Evolutionary conservation across 2,329 filamentous ascomycete genomes (phyloP).

Genomic region (Phialophora macrospora): DNA sequence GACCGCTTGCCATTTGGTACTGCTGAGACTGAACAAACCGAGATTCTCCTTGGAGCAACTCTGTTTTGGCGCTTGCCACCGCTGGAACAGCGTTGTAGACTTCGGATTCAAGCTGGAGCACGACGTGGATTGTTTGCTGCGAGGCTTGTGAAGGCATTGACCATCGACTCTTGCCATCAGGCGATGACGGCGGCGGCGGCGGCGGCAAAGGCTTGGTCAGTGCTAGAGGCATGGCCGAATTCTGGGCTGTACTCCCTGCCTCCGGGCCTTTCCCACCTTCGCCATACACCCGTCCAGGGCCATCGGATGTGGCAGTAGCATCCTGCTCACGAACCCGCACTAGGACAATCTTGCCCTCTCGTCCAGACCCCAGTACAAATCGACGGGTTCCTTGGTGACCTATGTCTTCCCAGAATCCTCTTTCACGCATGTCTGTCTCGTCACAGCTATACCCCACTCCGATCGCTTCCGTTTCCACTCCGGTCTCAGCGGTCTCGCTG

Average conservation of each 20-base stretch:
- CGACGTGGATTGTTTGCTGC: conserved; percentile 1
- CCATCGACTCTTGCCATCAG: not conserved
- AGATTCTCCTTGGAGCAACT: not conserved
- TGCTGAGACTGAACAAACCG: not conserved
- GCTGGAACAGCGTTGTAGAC: not conserved
- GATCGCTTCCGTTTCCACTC: conserved; percentile 19
- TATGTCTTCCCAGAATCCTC: conserved; percentile 26
- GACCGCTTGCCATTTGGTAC: not conserved
- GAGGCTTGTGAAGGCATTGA: not conserved
- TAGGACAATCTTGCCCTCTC: conserved; percentile 29
- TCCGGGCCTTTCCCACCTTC: not conserved
- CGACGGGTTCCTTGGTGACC: conserved; percentile 71
- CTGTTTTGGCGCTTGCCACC: not conserved
- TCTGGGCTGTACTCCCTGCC: not conserved
- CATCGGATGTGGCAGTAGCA: not conserved
- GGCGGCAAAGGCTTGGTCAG: not conserved
- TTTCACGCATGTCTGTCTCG: conserved; percentile 4
- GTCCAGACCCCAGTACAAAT: conserved; percentile 68
- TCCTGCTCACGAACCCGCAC: conserved; percentile 28
- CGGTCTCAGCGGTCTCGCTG: not conserved
- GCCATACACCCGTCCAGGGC: not conserved
- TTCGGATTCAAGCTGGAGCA: not conserved
- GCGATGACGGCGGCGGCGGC: not conserved
- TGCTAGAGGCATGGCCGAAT: conserved; percentile 18
- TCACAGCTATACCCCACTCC: conserved; percentile 8